Evolutionary conservation across 2,329 filamentous ascomycete species (phyloP), one percentile per base, ranked within the genome.

Genomic region (Aspergillus costaricaensis): DNA sequence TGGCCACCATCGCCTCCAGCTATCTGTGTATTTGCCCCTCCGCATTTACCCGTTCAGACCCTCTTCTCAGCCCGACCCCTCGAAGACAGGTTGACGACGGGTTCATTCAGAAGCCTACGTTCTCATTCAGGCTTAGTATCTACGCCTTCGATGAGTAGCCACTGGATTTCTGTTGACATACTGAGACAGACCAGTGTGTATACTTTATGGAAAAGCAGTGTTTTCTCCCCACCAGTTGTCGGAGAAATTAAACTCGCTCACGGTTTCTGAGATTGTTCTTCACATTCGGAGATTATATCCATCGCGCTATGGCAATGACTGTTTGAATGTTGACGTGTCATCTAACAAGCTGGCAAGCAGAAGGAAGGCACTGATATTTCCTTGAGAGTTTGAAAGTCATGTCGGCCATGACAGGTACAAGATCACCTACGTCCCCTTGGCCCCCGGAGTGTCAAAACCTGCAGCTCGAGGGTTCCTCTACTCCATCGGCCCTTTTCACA

Each of bases 361-460:
- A 27, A 60, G 21, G 53, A 55, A 50, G 32, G 49, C n/a, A 36
- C 52, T 48, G 48, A 9, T 44, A 41, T 38, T 50, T 52, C 5
- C 25, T 32, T 38, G 47, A 48, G 55, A 54, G 61, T 30, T 50
- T 12, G 65, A 61, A 65, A 65, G 57, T 53, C 49, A 67, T 66
- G 68, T 68, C 65, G 66, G 65, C 65, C 59, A 74, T 75, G 69
- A 73, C 72, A 54, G 72, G 72, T 49, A 66, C 70, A 56, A 71
- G 68, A 62, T 72, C 73, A 60, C 71, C 72, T 58, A 70, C 73
- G 27, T 75, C 71, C 12, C 68, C 72, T 32, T 75, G 72, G 73
- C 66, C 67, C 54, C 68, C 69, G 63, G 68, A 65, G 54, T 58
- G 68, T 19, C 67, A 69, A 53, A 63, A 57, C 41, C 59, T 63